phyloP scores from a whole-genome alignment of 2,329 filamentous ascomycete genomes.

The Hortaea werneckii region DNA sequence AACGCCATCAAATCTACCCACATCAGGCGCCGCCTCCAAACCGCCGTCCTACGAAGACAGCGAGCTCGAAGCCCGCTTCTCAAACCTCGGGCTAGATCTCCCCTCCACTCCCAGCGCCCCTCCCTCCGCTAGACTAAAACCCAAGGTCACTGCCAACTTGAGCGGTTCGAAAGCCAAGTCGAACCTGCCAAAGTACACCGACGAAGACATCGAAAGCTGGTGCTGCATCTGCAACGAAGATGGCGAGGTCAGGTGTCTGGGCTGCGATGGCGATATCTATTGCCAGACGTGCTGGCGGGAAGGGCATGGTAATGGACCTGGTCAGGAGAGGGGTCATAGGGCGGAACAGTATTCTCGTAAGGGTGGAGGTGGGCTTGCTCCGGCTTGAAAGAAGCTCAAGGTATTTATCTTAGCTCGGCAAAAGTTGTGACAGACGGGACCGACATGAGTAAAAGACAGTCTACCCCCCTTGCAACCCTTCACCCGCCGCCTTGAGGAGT shows the following conservation, averaged over 20 bases:
- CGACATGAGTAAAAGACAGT: too few species aligned
- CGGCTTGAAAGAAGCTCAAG: conserved; percentile 1
- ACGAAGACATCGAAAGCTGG: conserved; percentile 67
- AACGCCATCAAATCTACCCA: conserved; percentile 19
- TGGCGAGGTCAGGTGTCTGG: conserved; percentile 60
- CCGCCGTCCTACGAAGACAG: conserved; percentile 29
- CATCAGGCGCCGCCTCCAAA: conserved; percentile 4
- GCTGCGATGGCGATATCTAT: conserved; percentile 63
- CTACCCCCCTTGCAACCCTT: too few species aligned
- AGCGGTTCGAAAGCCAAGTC: conserved; percentile 18
- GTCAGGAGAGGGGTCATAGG: conserved; percentile 59
- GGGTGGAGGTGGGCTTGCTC: conserved; percentile 4
- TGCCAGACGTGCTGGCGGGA: conserved; percentile 72
- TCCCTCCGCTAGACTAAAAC: conserved; percentile 23
- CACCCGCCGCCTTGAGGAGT: too few species aligned
- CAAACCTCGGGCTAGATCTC: conserved; percentile 34
- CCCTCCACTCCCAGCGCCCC: conserved; percentile 38
- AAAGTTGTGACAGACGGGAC: too few species aligned
- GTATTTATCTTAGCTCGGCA: too few species aligned
- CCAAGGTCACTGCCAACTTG: conserved; percentile 5
- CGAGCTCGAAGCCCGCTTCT: conserved; percentile 36
- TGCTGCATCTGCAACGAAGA: conserved; percentile 77
- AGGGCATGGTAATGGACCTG: conserved; percentile 62
- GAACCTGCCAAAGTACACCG: conserved; percentile 39
- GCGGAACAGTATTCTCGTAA: conserved; percentile 38